Evolutionary conservation across 768 basidiomycete genomes (phyloP), one percentile per base, ranked within the genome.

Genomic region (Asterophora parasitica): DNA sequence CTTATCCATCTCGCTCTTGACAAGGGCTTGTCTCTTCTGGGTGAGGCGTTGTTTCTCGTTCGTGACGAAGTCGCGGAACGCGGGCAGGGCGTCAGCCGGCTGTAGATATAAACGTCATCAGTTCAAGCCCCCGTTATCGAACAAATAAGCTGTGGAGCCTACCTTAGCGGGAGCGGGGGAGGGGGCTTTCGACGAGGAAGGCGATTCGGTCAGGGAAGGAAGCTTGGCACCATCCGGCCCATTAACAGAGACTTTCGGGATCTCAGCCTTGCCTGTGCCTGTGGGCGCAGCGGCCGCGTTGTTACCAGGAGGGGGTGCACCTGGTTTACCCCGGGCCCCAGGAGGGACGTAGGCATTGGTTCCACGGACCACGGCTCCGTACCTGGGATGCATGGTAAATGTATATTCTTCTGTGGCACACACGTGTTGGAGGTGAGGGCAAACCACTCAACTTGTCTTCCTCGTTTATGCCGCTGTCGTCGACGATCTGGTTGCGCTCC

Each of bases 311-410:
- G 67, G 53, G 26, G 56, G 51, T 19, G 52, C 63, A 42, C 62
- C 66, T 32, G 62, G 49, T 64, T 77, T 81, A 23, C 23, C 23
- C 48, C 94, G 80, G 31, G 93, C 92, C 51, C 85, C 91, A 2
- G 95, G 95, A 38, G 96, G 96, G 32, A 98, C 81, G 63, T 99
- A 99, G 19, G 94, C 95, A 59, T 87, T 88, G 13, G 85, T 75
- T 27, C 83, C 77, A 48, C 96, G 87, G 42, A 88, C 84, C 26
- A 98, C 96, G 20, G 92, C 93, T 48, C 89, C 88, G 62, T 92
- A 98, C 66, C 93, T 96, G 61, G 34, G 48, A 23, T 49, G 45
- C 41, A 34, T 11, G 47, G 36, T 50, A 39, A 64, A 50, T 64
- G 63, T 44, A 65, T 51, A 50, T 51, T 33, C 47, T 30, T 35